phyloP scores from a whole-genome alignment of 306 rosid genomes.

The Hippophae rhamnoides region DNA sequence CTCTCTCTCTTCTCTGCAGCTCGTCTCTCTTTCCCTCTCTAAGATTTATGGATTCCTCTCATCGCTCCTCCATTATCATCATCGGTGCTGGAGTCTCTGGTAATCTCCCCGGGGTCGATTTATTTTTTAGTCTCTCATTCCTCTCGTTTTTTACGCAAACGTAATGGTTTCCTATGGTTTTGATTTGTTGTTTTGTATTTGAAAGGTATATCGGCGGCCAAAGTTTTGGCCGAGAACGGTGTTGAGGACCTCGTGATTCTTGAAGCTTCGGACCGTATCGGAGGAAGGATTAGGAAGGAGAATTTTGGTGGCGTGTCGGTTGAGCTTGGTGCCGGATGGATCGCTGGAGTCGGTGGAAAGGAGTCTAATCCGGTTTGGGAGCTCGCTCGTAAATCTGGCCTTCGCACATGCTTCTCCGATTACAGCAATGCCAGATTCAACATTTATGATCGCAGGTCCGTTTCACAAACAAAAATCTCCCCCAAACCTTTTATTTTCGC shows the following conservation, averaged over 20 bases:
- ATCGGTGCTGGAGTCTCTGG: constrained; percentile 95
- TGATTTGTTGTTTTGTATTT: background rate
- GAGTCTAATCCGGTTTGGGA: constrained; percentile 84
- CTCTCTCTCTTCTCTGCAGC: constrained; percentile 11
- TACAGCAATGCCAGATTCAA: constrained; percentile 87
- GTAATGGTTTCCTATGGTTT: background rate
- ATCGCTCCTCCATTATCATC: constrained; percentile 71
- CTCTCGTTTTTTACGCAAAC: background rate
- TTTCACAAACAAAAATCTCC: background rate
- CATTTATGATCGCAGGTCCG: constrained; percentile 77
- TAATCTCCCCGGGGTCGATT: constrained; percentile 12
- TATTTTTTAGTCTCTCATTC: background rate
- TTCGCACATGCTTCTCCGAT: constrained; percentile 82
- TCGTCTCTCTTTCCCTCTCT: background rate
- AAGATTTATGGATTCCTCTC: constrained; percentile 50
- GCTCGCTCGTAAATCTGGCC: constrained; percentile 55
- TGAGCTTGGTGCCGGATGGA: constrained; percentile 99
- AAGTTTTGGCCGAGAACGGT: constrained; percentile 66
- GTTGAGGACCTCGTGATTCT: constrained; percentile 61
- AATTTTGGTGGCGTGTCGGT: constrained; percentile 72
- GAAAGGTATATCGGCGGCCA: constrained; percentile 77
- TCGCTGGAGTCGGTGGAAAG: constrained; percentile 83
- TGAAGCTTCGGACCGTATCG: constrained; percentile 89
- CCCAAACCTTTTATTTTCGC: background rate
- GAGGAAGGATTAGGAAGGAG: constrained; percentile 83